These are phyloP conservation scores for Cyclotella cryptica DNA, from an alignment of 108 stramenopile species.

Conservation along the genomic window DNA sequence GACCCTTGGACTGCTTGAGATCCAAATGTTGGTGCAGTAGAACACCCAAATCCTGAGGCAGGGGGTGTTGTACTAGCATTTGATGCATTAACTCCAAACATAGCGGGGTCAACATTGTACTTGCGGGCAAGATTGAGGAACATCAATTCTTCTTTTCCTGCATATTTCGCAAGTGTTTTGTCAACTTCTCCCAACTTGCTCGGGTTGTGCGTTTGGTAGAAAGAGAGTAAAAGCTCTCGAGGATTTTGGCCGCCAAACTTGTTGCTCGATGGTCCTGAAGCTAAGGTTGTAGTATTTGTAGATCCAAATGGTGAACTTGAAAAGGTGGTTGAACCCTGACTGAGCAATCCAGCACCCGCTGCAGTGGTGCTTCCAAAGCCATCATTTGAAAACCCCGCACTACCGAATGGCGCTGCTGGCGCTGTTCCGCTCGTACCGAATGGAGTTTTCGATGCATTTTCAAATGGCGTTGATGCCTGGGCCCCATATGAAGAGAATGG, in stretches of 20 bases:
- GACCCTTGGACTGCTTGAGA: conserved; percentile 20
- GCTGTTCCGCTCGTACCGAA: conserved; percentile 25
- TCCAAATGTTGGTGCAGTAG: conserved; percentile 31
- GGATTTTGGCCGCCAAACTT: conserved; percentile 55
- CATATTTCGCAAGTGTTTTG: conserved; percentile 79
- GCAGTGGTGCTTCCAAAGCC: background rate
- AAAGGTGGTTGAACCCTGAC: background rate
- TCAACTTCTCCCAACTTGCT: conserved; percentile 81
- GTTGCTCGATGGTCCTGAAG: background rate
- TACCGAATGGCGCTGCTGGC: conserved; percentile 18
- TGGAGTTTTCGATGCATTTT: conserved; percentile 27
- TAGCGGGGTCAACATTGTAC: conserved; percentile 79
- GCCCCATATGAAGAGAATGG: conserved; percentile 43
- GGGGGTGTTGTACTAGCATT: conserved; percentile 29
- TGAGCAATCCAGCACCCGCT: conserved; percentile 10
- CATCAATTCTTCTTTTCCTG: conserved; percentile 82
- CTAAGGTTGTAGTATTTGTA: background rate
- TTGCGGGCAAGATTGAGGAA: conserved; percentile 88
- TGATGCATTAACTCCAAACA: conserved; percentile 65
- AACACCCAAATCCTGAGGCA: conserved; percentile 7
- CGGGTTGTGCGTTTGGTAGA: conserved; percentile 84
- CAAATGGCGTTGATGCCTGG: conserved; percentile 19
- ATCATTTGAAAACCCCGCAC: background rate
- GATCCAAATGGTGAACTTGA: background rate
- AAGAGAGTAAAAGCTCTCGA: conserved; percentile 70